Conservation (phyloP, 257 asterid genomes). For the Solanum dulcamara region DNA sequence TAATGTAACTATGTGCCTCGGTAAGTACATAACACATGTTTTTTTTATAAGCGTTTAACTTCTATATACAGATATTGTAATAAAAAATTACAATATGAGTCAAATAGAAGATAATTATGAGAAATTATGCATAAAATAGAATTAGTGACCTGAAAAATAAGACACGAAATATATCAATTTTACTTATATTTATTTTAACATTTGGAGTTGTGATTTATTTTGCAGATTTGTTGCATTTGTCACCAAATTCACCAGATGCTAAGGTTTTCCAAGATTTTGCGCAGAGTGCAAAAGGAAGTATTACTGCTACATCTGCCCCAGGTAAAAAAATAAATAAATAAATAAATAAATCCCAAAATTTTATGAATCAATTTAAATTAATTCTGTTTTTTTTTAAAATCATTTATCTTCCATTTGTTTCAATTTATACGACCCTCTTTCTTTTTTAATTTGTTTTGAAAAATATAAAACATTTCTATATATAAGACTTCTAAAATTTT, state of each 20-base stretch:
- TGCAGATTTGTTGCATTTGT: constrained; percentile 55
- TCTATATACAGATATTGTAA: neutral
- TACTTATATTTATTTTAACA: neutral
- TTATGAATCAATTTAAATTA: neutral
- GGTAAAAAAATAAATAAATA: neutral
- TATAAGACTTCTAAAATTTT: neutral
- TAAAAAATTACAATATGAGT: neutral
- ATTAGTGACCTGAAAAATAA: neutral
- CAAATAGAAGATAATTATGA: neutral
- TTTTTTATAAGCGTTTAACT: neutral
- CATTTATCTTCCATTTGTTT: neutral
- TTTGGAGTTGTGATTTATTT: neutral
- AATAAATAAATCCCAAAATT: neutral
- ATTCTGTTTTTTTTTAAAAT: neutral
- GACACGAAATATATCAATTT: neutral
- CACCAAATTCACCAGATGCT: constrained; percentile 80
- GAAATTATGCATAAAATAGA: neutral
- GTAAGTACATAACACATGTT: constrained; percentile 9
- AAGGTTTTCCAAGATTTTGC: constrained; percentile 62
- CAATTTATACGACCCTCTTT: neutral
- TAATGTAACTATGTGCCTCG: constrained; percentile 32
- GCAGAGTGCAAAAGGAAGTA: constrained; percentile 18
- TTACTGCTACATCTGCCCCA: constrained; percentile 13
- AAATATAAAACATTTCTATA: neutral
- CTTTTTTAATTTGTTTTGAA: neutral